Percentiles rank a stretch among this genome's conserved stretches.
Conservation (phyloP, 2,329 filamentous ascomycete species). For the Truncatella angustata region DNA sequence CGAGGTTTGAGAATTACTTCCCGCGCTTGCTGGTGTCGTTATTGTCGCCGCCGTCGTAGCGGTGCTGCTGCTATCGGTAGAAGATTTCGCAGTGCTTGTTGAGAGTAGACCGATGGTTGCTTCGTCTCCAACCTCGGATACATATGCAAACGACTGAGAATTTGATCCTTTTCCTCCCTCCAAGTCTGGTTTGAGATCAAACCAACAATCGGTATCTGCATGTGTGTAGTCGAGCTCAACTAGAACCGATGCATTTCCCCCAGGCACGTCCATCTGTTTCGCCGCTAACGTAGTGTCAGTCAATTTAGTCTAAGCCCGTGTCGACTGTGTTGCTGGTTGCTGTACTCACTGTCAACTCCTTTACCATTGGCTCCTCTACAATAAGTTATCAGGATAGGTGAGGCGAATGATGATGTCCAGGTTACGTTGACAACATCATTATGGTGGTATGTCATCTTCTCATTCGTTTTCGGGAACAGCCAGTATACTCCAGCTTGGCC, state of each 20-base stretch:
- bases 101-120: conserved; percentile 7
- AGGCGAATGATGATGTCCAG: conserved; percentile 5
- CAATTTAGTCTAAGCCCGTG: background rate
- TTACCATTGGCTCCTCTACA: background rate
- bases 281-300: background rate
- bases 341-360: no score
- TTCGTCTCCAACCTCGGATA: background rate
- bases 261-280: background rate
- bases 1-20: background rate
- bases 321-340: no score
- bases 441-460: conserved; percentile 5
- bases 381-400: conserved; percentile 8
- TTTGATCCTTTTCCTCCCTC: conserved; percentile 5
- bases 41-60: background rate
- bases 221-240: conserved; percentile 8
- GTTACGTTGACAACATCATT: conserved; percentile 10
- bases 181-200: conserved; percentile 10
- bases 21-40: background rate
- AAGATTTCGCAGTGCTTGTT: background rate
- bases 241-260: conserved; percentile 8
- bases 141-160: conserved; percentile 3
- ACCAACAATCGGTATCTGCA: conserved; percentile 12
- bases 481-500: background rate
- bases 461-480: background rate
- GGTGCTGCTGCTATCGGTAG: background rate